Percentiles rank a stretch among this genome's conserved stretches.
Evolutionary conservation across 768 basidiomycete species (phyloP).

Genomic region (Lactarius indigo): DNA sequence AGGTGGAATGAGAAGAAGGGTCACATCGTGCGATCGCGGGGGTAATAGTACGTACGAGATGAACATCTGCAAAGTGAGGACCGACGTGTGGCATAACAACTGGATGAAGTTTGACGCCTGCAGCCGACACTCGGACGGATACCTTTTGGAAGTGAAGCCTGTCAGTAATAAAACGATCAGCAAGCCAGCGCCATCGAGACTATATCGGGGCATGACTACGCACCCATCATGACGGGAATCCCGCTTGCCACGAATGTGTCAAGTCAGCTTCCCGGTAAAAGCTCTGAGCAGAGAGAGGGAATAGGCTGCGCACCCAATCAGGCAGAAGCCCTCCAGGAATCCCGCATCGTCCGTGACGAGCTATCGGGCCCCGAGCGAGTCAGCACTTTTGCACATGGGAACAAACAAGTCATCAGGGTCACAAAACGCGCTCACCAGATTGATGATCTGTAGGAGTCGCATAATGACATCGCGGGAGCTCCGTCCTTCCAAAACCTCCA

Average conservation of each 20-base stretch:
- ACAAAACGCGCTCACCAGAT: conserved; percentile 53
- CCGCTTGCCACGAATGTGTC: conserved; percentile 50
- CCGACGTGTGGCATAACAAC: conserved; percentile 86
- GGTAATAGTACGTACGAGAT: conserved; percentile 72
- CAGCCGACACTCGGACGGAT: conserved; percentile 87
- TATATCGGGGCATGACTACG: conserved; percentile 27
- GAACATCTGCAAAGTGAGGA: conserved; percentile 96
- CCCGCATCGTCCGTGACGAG: conserved; percentile 65
- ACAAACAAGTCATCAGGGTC: background rate
- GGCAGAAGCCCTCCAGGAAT: conserved; percentile 91
- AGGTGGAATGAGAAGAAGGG: too few species aligned
- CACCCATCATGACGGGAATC: conserved; percentile 93
- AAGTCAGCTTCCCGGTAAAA: background rate
- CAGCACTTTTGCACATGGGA: background rate
- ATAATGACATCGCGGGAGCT: conserved; percentile 83
- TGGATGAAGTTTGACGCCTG: conserved; percentile 96
- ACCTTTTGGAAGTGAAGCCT: conserved; percentile 94
- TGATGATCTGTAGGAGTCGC: conserved; percentile 84
- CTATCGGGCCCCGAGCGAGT: conserved; percentile 27
- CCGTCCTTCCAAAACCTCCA: conserved; percentile 88
- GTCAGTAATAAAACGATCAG: conserved; percentile 1
- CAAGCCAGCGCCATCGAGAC: conserved; percentile 4
- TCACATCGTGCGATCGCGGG: too few species aligned
- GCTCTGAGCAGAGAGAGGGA: background rate
- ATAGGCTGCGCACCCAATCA: conserved; percentile 60